Evolutionary conservation across 495 filamentous ascomycete species (phyloP), one percentile per base, ranked within the genome.

Genomic region (Neohortaea acidophila): DNA sequence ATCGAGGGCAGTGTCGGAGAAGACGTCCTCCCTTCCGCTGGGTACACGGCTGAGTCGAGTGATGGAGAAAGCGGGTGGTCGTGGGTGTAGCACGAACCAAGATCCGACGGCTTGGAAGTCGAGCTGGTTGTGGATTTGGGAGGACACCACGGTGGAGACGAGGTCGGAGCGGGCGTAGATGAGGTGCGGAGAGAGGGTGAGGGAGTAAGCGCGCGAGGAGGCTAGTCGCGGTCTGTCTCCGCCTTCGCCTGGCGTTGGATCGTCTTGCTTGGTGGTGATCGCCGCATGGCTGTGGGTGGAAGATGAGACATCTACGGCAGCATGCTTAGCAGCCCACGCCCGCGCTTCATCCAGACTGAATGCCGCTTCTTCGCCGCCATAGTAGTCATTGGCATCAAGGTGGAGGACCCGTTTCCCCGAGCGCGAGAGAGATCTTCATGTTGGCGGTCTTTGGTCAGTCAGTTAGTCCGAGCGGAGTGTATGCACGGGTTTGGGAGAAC

Each of bases 61-160:
- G 3, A 19, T 8, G 13, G 19, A 41, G 41, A 45, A 25, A 15
- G 15, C 33, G 10, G 35, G 11, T 13, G 30, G n/a, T 24, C n/a
- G 15, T 19, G 34, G 13, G 36, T 30, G 26, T 53, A 78, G 77
- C 24, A 93, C 73, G 72, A 78, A 96, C 80, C 85, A 96, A 41
- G 81, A 87, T 21, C 91, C 91, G 5, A 96, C 79, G 4, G 89
- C 84, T 44, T 86, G 74, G 57, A 94, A 97, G 47, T 94, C 86
- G 41, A 97, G 69, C 57, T 92, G 82, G 22, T 72, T 72, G 45
- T 91, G 81, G 37, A 91, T 77, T 44, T 79, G 79, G 1, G 87
- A 94, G 2, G 84, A 83, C 26, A 96, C 76, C 25, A 97, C 68
- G 42, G 75, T 66, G 4, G 72, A 67, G 2, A 96, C 63, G 15